Conservation (phyloP, 2,329 filamentous ascomycete species). For the Metarhizium humberi region DNA sequence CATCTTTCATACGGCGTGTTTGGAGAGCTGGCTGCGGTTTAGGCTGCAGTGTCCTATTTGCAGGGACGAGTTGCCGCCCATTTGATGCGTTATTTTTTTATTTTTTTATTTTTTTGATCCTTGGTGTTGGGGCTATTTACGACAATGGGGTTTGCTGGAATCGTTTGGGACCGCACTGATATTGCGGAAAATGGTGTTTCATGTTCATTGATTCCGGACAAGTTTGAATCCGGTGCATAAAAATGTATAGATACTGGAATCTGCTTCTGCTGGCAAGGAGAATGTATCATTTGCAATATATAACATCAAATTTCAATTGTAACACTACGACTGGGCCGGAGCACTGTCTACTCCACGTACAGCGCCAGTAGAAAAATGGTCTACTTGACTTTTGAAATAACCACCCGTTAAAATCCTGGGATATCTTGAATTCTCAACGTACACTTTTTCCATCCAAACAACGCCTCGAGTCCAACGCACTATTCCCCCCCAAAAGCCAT, state of each 20-base stretch:
- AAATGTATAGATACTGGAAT: too few species aligned
- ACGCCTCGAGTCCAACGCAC: background rate
- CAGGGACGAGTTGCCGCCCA: slow-evolving; percentile 75
- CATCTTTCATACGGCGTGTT: slow-evolving; percentile 84
- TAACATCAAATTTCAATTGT: background rate
- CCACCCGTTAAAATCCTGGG: background rate
- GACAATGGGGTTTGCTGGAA: background rate
- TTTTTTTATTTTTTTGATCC: background rate
- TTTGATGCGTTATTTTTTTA: slow-evolving; percentile 38
- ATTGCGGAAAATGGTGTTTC: too few species aligned
- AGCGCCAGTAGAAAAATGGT: background rate
- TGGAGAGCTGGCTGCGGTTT: slow-evolving; percentile 96
- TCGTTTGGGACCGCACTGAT: background rate
- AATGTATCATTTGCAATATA: background rate
- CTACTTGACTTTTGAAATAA: background rate
- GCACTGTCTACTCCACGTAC: background rate
- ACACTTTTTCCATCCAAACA: background rate
- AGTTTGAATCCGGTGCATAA: too few species aligned
- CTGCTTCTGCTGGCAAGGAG: background rate
- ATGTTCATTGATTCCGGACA: too few species aligned
- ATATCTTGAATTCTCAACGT: background rate
- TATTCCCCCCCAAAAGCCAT: background rate
- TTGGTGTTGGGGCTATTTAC: background rate
- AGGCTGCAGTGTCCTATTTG: slow-evolving; percentile 92
- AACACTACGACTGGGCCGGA: background rate